A percentile compares a stretch with the other conserved stretches of the same genome.
These are phyloP conservation scores for Phytopythium montanum DNA, from an alignment of 352 stramenopile genomes.

Conservation along the genomic window DNA sequence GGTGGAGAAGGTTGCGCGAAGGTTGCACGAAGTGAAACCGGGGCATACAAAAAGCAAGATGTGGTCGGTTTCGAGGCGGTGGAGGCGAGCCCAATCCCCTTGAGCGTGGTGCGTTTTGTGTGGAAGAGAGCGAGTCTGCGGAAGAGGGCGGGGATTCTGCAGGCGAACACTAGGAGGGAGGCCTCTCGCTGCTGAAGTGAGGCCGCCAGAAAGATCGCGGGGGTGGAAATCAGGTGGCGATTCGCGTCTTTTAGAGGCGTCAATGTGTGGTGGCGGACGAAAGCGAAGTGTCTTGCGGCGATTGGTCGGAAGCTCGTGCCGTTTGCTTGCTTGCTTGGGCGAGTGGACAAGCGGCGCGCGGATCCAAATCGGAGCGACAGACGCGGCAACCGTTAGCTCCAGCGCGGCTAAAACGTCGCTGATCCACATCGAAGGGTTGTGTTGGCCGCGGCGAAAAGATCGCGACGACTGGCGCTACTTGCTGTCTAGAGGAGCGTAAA, in stretches of 20 bases:
- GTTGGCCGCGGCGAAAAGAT: not conserved
- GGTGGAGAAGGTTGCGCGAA: slow-evolving; percentile 11
- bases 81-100: not conserved
- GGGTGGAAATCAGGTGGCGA: not conserved
- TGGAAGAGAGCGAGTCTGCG: slow-evolving; percentile 2
- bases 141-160: not conserved
- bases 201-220: not conserved
- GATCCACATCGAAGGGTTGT: not conserved
- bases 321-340: not conserved
- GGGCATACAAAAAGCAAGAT: not conserved
- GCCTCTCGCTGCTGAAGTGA: too few species aligned
- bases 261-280: too few species aligned
- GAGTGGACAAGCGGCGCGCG: not conserved
- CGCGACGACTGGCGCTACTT: not conserved
- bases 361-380: not conserved
- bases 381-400: not conserved
- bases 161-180: too few species aligned
- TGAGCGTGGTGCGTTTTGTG: not conserved
- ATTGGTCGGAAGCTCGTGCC: slow-evolving; percentile 3
- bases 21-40: slow-evolving; percentile 1
- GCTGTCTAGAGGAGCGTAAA: not conserved
- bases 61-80: not conserved
- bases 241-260: too few species aligned
- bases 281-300: not conserved
- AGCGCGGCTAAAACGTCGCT: not conserved